Base-by-base conservation (phyloP, 192 early-diverging fungal genomes). In the Diversispora eburnea region DNA sequence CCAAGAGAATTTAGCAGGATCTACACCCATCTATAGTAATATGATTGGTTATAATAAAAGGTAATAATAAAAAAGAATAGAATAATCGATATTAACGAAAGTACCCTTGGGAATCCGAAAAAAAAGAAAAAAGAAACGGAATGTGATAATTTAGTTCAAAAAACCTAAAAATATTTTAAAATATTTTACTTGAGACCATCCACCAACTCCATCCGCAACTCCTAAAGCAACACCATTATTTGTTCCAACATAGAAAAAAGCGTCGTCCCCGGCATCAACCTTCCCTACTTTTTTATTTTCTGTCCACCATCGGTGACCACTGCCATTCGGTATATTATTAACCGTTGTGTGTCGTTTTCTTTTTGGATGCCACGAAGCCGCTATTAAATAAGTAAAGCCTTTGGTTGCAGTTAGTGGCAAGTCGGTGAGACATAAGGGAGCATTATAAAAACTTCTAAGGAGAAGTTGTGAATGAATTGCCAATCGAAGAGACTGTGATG, bases 201-300 rank as follows among this genome's bases (percentile, higher is more conserved):
- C 86, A 55, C 86, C 86, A 39, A 88, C 86, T 54, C 86, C 86
- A 65, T 88, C 86, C 0, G 86, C 86, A 22, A 88, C 86, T 60
- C 86, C 86, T n/a, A 88, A 51, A 15, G 84, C 84, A 7, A 88
- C 72, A 41, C 86, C 80, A 7, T 77, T 77, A 5, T 80, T 79
- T 0, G 86, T 88, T 10, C 71, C 77, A 7, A 83, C 84, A 65
- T 88, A 79, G 42, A 86, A 88, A 59, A 88, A 88, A 8, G 86
- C 86, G 70, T 88, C 86, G 58, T 88, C 86, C 6, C 86, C 86
- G 25, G 86, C 86, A 76, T 88, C 84, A 4, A 87, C 86, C 41
- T 87, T 87, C 6, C 86, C 86, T 3, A 76, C 76, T 66, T 80
- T 76, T 51, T 67, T 75, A 17, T 79, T 78, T 66, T 86, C 76